Evolutionary conservation across 2,329 filamentous ascomycete genomes (phyloP), one percentile per base, ranked within the genome.

Genomic region (Colletotrichum noveboracense): DNA sequence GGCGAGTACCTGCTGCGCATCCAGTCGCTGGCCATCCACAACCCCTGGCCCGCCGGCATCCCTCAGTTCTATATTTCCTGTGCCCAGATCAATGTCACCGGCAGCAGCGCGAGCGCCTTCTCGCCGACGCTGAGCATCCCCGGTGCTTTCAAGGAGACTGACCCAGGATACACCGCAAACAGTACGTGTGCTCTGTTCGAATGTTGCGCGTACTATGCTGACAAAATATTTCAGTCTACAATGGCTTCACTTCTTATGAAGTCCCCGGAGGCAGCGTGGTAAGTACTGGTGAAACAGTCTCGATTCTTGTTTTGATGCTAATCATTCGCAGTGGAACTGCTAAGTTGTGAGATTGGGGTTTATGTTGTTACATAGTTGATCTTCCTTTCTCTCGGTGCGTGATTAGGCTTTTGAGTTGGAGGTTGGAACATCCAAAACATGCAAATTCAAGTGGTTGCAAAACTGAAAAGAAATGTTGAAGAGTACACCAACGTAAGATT

Each of bases 21-120:
- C 80, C 89, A 91, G 83, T 86, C 90, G 69, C 88, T 93, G 67
- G 92, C 89, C 28, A 90, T 93, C 67, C 92, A 93, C 85, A 88
- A 89, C 77, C 88, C 88, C 4, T 84, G 79, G 75, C 86, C 86
- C 2, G 85, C 86, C 6, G 83, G 83, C 18, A 86, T 85, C 86
- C 86, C 82, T 14, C 82, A 89, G 80, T 87, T 91, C 79, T 89
- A 89, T 77, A 81, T 85, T 65, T 85, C 83, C 68, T 90, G 88
- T 78, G 87, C 85, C 1, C 87, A 89, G 76, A 80, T 89, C 77
- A 85, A 83, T 58, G 84, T 89, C n/a, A 82, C 83, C 1, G 87
- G 86, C 34, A 86, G 86, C 55, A 81, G 82, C 36, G 73, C 79
- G 71, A 79, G 78, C 66, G 81, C 77, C 26, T 83, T 85, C 26